Base-by-base conservation (phyloP, 257 asterid species). In the Nicotiana tomentosiformis region DNA sequence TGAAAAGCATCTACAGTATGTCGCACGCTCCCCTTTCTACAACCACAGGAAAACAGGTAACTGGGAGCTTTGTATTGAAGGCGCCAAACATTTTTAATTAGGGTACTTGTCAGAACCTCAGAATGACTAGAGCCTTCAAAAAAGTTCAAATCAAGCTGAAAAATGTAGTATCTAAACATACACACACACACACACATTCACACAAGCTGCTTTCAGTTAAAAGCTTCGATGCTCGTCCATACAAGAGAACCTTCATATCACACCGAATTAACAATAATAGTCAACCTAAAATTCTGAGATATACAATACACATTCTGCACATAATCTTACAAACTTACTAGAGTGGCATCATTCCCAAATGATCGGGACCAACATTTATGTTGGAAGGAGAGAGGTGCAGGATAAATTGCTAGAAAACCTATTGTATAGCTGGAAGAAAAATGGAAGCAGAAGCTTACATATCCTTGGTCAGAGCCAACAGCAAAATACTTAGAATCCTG, bases 391-490 rank as follows among this genome's bases (percentile, higher is more conserved):
- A 51, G 29, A 35, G 64, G 26, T 15, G 62, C 80, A 51, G 39
- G 2, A 49, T 26, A 18, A 76, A 51, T 2, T 76, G 46, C 23
- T 76, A 20, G 58, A 79, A 37, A 79, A 62, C 76, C 72, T 78
- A 43, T 17, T 10, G 56, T 16, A 20, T 49, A 66, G 53, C 72
- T 46, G 32, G 66, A 29, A 84, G n/a, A 29, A 43, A 79, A 64
- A 15, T 64, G 11, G 29, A 68, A 80, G 86, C 33, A 26, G 32
- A 84, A 85, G 53, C 95, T 86, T 88, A 96, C 99, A 74, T 91
- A 90, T 90, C 99, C 99, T 92, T 93, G 96, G 82, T 96, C 97
- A 69, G 99, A 87, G 56, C 99, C 99, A 85, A 96, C 88, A 23
- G 94, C 97, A 82, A 95, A 85, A 64, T 92, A 92, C 82, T 94